These are phyloP conservation scores for Sutorius australiensis DNA, from an alignment of 768 basidiomycete genomes.

Conservation along the genomic window DNA sequence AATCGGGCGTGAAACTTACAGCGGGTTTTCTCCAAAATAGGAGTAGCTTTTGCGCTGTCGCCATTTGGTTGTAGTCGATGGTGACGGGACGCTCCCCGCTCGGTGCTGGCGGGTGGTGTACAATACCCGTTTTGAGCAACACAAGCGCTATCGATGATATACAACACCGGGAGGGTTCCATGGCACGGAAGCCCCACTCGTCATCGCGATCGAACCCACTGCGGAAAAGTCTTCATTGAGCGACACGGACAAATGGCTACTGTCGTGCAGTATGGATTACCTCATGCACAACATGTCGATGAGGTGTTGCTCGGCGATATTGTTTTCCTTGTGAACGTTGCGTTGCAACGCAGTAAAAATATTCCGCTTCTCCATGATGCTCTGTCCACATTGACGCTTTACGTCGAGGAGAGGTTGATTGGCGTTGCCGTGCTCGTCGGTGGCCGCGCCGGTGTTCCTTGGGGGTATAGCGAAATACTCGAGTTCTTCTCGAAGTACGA, in stretches of 20 bases:
- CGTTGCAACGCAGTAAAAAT: conserved; percentile 98
- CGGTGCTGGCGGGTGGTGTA: conserved; percentile 53
- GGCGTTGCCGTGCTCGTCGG: conserved; percentile 76
- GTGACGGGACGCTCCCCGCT: conserved; percentile 69
- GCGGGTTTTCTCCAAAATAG: conserved; percentile 99
- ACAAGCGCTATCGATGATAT: conserved; percentile 98
- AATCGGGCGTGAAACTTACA: conserved; percentile 47
- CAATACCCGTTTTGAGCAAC: conserved; percentile 93
- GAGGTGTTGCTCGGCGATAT: conserved; percentile 96
- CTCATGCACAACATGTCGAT: conserved; percentile 99
- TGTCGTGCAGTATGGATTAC: conserved; percentile 39
- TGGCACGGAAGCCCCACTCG: conserved; percentile 94
- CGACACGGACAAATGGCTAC: not conserved
- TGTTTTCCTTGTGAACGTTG: conserved; percentile 99
- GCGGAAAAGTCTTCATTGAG: conserved; percentile 10
- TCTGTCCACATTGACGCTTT: conserved; percentile 83
- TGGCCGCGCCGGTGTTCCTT: conserved; percentile 53
- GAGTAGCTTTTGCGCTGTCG: conserved; percentile 93
- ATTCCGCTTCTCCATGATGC: conserved; percentile 82
- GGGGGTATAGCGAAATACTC: conserved; percentile 98
- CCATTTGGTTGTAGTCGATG: conserved; percentile 90
- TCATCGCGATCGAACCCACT: conserved; percentile 96
- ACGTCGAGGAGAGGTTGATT: conserved; percentile 74
- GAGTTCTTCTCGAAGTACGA: conserved; percentile 94
- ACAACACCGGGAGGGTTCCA: conserved; percentile 94